Evolutionary conservation across 768 basidiomycete genomes (phyloP).

Genomic region (Royoungia palumana): DNA sequence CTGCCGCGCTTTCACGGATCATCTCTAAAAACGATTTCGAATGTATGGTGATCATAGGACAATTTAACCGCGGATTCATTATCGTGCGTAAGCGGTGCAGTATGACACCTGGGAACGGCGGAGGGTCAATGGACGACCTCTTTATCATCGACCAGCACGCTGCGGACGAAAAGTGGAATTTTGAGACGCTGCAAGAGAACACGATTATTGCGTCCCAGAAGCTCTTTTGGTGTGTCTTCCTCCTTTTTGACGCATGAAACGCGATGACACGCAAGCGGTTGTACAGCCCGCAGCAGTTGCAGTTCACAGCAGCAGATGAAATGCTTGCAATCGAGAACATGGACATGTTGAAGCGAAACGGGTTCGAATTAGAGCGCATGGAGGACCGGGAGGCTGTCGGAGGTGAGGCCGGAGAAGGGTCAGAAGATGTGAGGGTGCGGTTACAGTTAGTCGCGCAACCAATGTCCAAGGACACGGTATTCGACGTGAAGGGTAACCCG

Average conservation of each 20-base stretch:
- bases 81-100: conserved; percentile 60
- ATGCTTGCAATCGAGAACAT: conserved; percentile 83
- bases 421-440: conserved; percentile 23
- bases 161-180: conserved; percentile 98
- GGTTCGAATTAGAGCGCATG: conserved; percentile 75
- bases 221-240: conserved; percentile 62
- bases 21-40: conserved; percentile 87
- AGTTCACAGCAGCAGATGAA: conserved; percentile 88
- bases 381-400: conserved; percentile 31
- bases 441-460: conserved; percentile 80
- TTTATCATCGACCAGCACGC: conserved; percentile 98
- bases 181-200: conserved; percentile 89
- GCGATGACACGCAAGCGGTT: neutral
- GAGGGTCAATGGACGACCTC: conserved; percentile 65
- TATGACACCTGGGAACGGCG: neutral
- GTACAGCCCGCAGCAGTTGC: conserved; percentile 67
- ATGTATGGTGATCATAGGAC: conserved; percentile 81
- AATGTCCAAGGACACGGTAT: conserved; percentile 86
- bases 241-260: conserved; percentile 1
- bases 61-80: conserved; percentile 97
- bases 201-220: conserved; percentile 86
- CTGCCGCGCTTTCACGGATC: conserved; percentile 72
- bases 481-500: conserved; percentile 75
- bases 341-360: conserved; percentile 79
- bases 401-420: neutral